Base-by-base conservation (phyloP, 1,284 basidiomycete genomes). In the Phaffia rhodozyma region DNA sequence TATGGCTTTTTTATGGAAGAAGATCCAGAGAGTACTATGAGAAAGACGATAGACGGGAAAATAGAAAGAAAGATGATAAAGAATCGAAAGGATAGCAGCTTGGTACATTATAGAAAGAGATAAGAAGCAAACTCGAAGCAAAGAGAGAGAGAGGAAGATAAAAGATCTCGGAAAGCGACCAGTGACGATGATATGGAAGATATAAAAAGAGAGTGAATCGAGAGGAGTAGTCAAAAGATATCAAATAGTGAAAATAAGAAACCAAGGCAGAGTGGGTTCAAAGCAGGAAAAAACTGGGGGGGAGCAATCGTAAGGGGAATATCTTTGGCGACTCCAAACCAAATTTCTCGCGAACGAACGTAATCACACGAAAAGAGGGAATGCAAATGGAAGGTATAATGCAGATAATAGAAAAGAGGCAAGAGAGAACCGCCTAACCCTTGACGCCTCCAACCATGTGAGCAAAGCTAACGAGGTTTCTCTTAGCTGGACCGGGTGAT, bases 141-240 rank as follows among this genome's bases (percentile, higher is more conserved):
- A 43, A 21, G 25, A 48, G 3, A 20, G 56, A 23, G 11, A 21
- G 25, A 18, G 43, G 9, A 18, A 48, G 18, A 49, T 2, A 5
- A 38, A 6, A 20, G n/a, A 11, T 25, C 25, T 55, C 9, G 20
- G n/a, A 27, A 34, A 56, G 27, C 30, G 55, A n/a, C n/a, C 9
- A n/a, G 18, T n/a, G 9, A n/a, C 11, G 55, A 56, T 56, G 55
- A 59, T 20, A 47, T 30, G 58, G 58, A 49, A 59, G n/a, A 23
- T 49, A 50, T 25, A 34, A 30, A 5, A 49, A 21, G 25, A 29
- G 50, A 48, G 23, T 3, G 18, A 47, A 59, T 27, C 18, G 50
- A 27, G 20, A 59, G 27, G 50, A 21, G 23, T 29, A 50, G 30
- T 13, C 25, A 50, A 58, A 48, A 50, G 58, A 50, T 18, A 59